These are phyloP conservation scores for Candida vaughaniae DNA, from an alignment of 805 yeast species.

Conservation along the genomic window DNA sequence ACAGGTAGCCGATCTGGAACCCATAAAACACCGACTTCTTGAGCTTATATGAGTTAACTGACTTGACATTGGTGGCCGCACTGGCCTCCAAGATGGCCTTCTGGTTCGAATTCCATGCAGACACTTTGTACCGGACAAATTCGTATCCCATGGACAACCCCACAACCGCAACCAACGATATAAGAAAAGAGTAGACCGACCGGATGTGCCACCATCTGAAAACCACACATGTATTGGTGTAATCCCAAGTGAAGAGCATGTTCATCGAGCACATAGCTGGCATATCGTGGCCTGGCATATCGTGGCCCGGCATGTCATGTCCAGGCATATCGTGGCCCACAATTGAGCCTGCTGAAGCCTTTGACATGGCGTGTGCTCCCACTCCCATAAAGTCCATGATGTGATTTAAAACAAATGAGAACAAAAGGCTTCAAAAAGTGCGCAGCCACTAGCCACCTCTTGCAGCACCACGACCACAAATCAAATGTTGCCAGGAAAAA, in stretches of 20 bases:
- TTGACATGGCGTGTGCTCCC: background rate
- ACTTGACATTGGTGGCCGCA: slow-evolving; percentile 7
- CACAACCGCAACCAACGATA: slow-evolving; percentile 51
- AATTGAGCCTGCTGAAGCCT: no score
- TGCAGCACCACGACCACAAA: no score
- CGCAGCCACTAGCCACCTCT: no score
- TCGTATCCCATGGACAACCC: slow-evolving; percentile 60
- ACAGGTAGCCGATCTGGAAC: slow-evolving; percentile 65
- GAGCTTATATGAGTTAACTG: slow-evolving; percentile 16
- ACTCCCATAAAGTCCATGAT: background rate
- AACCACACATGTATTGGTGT: slow-evolving; percentile 68
- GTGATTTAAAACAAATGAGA: no score
- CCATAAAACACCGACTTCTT: slow-evolving; percentile 53
- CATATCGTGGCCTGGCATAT: slow-evolving; percentile 13
- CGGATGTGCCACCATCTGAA: slow-evolving; percentile 80
- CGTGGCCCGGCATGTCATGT: slow-evolving; percentile 4
- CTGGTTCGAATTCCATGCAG: slow-evolving; percentile 26
- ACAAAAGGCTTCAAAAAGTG: no score
- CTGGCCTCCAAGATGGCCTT: slow-evolving; percentile 2
- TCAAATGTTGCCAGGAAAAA: no score
- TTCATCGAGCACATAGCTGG: slow-evolving; percentile 50
- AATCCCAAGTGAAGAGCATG: slow-evolving; percentile 81
- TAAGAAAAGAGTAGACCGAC: slow-evolving; percentile 48
- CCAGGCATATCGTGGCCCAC: slow-evolving; percentile 5
- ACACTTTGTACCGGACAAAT: slow-evolving; percentile 36